Base-by-base conservation (phyloP, 805 yeast genomes). In the Saturnispora hagleri region DNA sequence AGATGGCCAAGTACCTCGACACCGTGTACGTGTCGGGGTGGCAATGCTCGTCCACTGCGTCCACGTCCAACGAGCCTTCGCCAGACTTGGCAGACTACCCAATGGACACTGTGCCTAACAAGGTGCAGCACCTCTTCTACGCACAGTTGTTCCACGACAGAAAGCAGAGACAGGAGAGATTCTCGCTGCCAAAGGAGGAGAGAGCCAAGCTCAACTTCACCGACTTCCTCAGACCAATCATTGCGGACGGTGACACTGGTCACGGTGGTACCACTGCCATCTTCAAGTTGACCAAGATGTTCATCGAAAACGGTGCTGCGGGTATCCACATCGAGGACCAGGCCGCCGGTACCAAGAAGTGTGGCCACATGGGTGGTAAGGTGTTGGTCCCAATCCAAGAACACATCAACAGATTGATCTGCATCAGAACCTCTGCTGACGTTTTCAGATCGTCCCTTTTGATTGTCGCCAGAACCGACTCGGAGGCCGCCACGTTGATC, bases 321-420 rank as follows among this genome's bases (percentile, higher is more conserved):
- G 98, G 98, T 66, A 89, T 91, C 63, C 99, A 91, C 69, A 89
- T 91, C 68, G 99, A 91, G 74, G 98, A 91, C 72, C 98, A 91
- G 77, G 97, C 97, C 51, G 96, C 98, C 51, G 97, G 97, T 63
- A 91, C 97, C 62, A 91, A 91, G 72, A 91, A 91, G 74, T 91
- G 98, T 75, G 98, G 98, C 55, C 98, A 91, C 73, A 91, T 91
- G 98, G 97, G 96, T 59, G 98, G 98, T 62, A 89, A 93, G 72
- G 97, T 93, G 50, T 81, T 91, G 60, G 97, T 91, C 57, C 98
- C 98, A 57, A 93, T 89, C 54, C 97, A 89, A 73, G 98, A 91
- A 74, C 98, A 91, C 73, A 87, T 91, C 71, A 89, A 88, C 74
- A 82, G 98, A 69, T 77, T 91, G 68, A 84, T 89, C 58, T 95